phyloP scores from a whole-genome alignment of 1,284 basidiomycete species.

The Moesziomyces aphidis region DNA sequence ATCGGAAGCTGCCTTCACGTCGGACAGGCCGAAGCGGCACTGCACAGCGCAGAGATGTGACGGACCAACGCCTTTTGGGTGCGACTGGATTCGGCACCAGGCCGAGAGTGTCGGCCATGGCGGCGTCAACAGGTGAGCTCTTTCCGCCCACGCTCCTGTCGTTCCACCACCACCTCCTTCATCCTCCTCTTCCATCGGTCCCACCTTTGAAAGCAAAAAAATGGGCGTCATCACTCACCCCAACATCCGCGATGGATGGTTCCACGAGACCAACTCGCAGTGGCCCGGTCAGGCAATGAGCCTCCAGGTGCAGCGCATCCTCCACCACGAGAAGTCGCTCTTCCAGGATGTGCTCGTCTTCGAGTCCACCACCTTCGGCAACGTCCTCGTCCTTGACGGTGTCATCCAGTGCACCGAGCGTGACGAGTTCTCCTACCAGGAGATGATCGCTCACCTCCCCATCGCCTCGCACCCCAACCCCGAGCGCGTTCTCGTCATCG shows the following conservation, averaged over 20 bases:
- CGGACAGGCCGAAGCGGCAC: too few relatives aligned
- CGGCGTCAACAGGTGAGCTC: constrained; percentile 2
- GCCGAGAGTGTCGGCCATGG: background rate
- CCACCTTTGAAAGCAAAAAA: constrained; percentile 8
- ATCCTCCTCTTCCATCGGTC: background rate
- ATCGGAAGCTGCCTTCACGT: too few relatives aligned
- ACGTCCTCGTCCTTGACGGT: constrained; percentile 94
- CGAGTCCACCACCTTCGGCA: constrained; percentile 71
- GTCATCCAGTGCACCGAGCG: constrained; percentile 97
- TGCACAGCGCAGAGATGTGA: too few relatives aligned
- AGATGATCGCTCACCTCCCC: constrained; percentile 98
- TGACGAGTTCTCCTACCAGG: constrained; percentile 99
- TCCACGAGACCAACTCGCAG: constrained; percentile 92
- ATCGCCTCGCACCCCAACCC: constrained; percentile 96
- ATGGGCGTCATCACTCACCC: constrained; percentile 67
- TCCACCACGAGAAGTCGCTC: constrained; percentile 91
- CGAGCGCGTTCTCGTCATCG: constrained; percentile 94
- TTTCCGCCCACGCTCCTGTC: constrained; percentile 4
- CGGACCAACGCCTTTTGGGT: background rate
- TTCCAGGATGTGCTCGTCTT: constrained; percentile 79
- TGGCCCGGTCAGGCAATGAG: constrained; percentile 80
- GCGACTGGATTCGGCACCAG: background rate
- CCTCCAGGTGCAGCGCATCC: constrained; percentile 84
- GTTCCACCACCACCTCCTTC: constrained; percentile 14
- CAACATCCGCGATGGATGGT: constrained; percentile 86